phyloP scores from a whole-genome alignment of 805 yeast species.

The Candida palmyrensis region DNA sequence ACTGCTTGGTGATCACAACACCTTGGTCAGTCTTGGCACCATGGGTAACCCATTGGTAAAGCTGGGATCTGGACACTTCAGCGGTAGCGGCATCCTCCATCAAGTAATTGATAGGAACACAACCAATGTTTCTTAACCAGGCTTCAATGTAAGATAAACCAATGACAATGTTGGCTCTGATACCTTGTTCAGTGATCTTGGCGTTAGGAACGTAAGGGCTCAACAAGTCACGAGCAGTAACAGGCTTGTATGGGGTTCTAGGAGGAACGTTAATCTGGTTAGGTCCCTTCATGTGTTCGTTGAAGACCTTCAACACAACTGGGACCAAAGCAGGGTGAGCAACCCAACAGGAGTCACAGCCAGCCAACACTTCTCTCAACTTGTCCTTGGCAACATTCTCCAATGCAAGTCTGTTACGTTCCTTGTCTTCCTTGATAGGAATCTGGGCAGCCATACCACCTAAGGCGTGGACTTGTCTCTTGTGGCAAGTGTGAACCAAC shows the following conservation, averaged over 20 bases:
- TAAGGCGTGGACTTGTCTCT: conserved; percentile 19
- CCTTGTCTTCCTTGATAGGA: conserved; percentile 16
- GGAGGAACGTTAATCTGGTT: conserved; percentile 63
- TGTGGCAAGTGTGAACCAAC: conserved; percentile 15
- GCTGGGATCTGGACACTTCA: conserved; percentile 77
- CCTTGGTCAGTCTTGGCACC: conserved; percentile 58
- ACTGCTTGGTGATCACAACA: conserved; percentile 52
- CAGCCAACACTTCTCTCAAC: conserved; percentile 68
- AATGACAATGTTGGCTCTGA: conserved; percentile 65
- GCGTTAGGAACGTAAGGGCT: conserved; percentile 62
- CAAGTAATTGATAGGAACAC: conserved; percentile 79
- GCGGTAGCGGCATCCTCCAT: conserved; percentile 94
- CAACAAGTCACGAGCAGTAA: conserved; percentile 54
- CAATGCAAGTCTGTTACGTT: conserved; percentile 13
- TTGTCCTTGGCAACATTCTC: conserved; percentile 14
- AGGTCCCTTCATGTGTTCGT: conserved; percentile 76
- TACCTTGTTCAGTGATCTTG: conserved; percentile 64
- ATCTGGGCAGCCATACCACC: conserved; percentile 23
- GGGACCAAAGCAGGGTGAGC: conserved; percentile 82
- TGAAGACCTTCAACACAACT: conserved; percentile 66
- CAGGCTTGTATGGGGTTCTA: conserved; percentile 44
- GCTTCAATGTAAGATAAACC: conserved; percentile 81
- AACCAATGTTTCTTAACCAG: conserved; percentile 79
- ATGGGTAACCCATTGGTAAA: conserved; percentile 81
- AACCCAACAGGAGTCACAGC: conserved; percentile 88